Evolutionary conservation across 148 eudicot genomes (phyloP).

Genomic region (Selenicereus undatus): DNA sequence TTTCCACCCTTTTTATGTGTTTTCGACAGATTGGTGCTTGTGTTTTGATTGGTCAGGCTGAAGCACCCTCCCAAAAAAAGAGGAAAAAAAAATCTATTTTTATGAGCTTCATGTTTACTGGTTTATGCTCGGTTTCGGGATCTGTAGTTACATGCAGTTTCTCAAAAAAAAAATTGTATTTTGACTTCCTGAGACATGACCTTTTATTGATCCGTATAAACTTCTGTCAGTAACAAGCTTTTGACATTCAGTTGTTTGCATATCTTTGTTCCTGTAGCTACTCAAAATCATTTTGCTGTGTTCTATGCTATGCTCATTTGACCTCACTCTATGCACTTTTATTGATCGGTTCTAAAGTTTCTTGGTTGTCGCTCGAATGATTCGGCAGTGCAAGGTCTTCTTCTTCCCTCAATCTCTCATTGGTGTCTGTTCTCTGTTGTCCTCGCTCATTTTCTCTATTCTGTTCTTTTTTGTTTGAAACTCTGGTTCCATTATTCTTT

Average conservation of each 20-base stretch:
- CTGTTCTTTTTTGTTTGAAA: too few species aligned
- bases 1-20: neutral
- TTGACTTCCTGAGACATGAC: neutral
- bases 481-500: neutral
- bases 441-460: too few species aligned
- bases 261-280: neutral
- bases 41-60: neutral
- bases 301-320: neutral
- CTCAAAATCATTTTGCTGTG: neutral
- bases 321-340: constrained; percentile 13
- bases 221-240: too few species aligned
- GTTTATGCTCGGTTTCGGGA: neutral
- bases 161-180: neutral
- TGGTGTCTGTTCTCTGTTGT: neutral
- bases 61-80: neutral
- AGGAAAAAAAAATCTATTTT: neutral
- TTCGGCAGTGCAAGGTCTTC: constrained; percentile 16
- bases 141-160: neutral
- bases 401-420: constrained; percentile 6
- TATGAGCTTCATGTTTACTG: neutral
- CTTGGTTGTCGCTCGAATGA: constrained; percentile 19
- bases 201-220: neutral
- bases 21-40: neutral
- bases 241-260: neutral
- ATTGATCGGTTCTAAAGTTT: constrained; percentile 16